Evolutionary conservation across 1,139 yeast genomes (phyloP), one percentile per base, ranked within the genome.

Genomic region (Candida neerlandica): DNA sequence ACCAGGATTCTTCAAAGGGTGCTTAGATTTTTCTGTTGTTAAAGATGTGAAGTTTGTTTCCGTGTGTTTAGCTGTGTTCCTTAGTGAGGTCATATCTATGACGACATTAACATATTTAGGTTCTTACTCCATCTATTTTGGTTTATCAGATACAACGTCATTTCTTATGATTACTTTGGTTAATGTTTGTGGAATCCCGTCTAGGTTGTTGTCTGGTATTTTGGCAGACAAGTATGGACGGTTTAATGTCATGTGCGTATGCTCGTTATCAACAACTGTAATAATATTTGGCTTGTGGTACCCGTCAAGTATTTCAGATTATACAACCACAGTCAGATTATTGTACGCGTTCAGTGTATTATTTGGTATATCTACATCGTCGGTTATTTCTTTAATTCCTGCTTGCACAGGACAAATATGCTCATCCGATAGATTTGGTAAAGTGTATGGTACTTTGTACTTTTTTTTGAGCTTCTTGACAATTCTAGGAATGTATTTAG

Each of bases 391-490:
- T 12, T 55, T 69, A n/a, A 67, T 68, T 45, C 71, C 70, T 16
- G 69, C 72, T n/a, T 71, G 83, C 50, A 71, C 80, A 49, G 80
- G 84, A 0, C 90, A 85, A 62, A 82, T 86, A 18, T 82, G 89
- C 41, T 77, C 77, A 44, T 81, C 86, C 1, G 82, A 81, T 40
- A 79, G 77, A 49, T 85, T 85, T 58, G 92, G 92, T 27, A 82
- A 79, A 58, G 75, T 87, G 26, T 86, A 82, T 59, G 89, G 91
- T 0, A 84, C 89, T 0, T 76, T 85, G 65, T 85, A 86, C 62
- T 82, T 83, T 57, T 71, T 83, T 39, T 83, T 84, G 42, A 78
- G 88, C 9, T 80, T 85, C 58, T 81, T 82, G 35, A 79, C 81
- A 5, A 66, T 85, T n/a, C 51, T 68, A 43, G 73, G 72, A 4